Evolutionary conservation across 805 yeast species (phyloP), one percentile per base, ranked within the genome.

Genomic region (Starmerella khaoyaiensis): DNA sequence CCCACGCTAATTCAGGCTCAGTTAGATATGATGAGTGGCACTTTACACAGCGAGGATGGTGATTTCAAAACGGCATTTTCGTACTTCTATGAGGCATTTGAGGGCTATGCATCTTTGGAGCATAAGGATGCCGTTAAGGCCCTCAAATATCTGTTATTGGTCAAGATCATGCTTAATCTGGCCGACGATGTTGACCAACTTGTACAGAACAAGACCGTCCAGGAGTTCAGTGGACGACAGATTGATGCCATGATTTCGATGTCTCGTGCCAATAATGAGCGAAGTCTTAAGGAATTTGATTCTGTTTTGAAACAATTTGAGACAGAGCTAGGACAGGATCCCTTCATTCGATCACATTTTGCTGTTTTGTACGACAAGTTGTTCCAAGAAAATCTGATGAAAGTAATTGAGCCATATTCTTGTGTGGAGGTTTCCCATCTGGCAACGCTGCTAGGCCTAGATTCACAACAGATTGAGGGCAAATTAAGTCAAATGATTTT

Each of bases 161-260:
- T 90, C 45, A 90, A 90, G 62, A 80, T 90, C 55, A 90, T 90
- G 98, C 65, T 83, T 50, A 83, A 82, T 53, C 62, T 78, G 51
- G 71, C 81, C 31, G 90, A 79, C 51, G 98, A 90, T 52, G 80
- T 86, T 30, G 81, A 79, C 50, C 70, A 72, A 48, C 72, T 90
- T 35, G 64, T 90, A 52, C 68, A 69, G 45, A 77, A 80, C 58
- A 87, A 90, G 59, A 67, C 72, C 35, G 76, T 76, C 4, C 65
- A 68, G 40, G 79, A 81, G 56, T 80, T 75, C 55, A 76, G 79
- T 44, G 80, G 87, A 11, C 74, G 73, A 39, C 93, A 82, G 36
- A 79, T 90, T 44, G 97, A 90, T 51, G 95, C 97, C 14, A 86
- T 90, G 94, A 81, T 78, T 58, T 79, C 94, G 2, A 81, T 90